Base-by-base conservation (phyloP, 495 filamentous ascomycete species). In the Penicillium atrosanguineum region DNA sequence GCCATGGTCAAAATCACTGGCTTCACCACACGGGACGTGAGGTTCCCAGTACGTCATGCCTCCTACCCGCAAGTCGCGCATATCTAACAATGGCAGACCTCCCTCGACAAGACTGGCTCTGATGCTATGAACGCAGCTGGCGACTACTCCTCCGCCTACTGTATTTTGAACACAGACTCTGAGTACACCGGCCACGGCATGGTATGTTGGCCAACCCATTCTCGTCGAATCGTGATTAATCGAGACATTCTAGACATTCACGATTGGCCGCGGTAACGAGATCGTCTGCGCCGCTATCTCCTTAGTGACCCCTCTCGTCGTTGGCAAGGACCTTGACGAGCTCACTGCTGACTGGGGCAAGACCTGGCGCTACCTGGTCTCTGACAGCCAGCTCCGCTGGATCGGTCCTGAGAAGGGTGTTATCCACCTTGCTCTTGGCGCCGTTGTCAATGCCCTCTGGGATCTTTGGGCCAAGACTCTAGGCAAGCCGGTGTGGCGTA, bases 81-180 rank as follows among this genome's bases (percentile, higher is more conserved):
- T 28, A 40, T 11, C 39, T 61, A 40, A 55, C 41, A 23, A 36
- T 7, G 2, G 14, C 48, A 86, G 85, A 97, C 92, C 42, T 96
- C 92, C 37, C 83, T 97, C 42, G 89, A 95, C 72, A 94, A 93
- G 75, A 95, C 90, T 7, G 92, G 92, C 62, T 95, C 90, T 29
- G 92, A 97, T 81, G 92, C 92, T 64, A 97, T 97, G 92, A 96
- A 97, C 67, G 87, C 89, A 14, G 90, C 92, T 5, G 89, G 91
- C 34, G 92, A 97, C 74, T 97, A 96, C 72, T 93, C 89, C 2
- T 77, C 91, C 42, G 90, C 92, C 14, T 97, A 96, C 79, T 95
- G 91, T 69, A 91, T 97, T 64, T 79, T 97, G 48, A 71, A 89
- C 62, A 96, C 92, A 1, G 86, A 95, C 65, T 84, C 85, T 0